phyloP scores from a whole-genome alignment of 306 rosid genomes.

The Dryas alaskensis region DNA sequence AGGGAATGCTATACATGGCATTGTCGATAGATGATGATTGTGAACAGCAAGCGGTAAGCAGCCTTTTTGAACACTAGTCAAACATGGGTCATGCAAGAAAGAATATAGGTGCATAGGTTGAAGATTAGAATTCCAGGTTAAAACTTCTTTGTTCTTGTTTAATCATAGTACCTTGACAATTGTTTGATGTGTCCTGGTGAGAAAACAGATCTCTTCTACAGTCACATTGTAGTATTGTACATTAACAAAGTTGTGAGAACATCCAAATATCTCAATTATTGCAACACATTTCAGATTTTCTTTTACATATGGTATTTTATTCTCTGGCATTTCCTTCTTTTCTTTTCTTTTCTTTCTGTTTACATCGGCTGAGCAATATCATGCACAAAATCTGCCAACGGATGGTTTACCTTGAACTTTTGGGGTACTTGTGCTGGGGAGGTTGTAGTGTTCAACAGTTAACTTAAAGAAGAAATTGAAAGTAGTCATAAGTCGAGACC shows the following conservation, averaged over 20 bases:
- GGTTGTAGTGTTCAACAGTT: too few species aligned
- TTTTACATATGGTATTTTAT: not conserved
- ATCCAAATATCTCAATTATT: slow-evolving; percentile 27
- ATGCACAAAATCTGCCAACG: not conserved
- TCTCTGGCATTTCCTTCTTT: not conserved
- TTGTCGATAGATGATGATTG: not conserved
- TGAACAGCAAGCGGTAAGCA: slow-evolving; percentile 9
- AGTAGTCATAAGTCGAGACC: not conserved
- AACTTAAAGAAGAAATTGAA: not conserved
- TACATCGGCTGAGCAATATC: not conserved
- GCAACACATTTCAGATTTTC: slow-evolving; percentile 6
- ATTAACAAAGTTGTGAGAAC: slow-evolving; percentile 28
- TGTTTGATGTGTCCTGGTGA: not conserved
- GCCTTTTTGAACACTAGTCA: slow-evolving; percentile 9
- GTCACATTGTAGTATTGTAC: slow-evolving; percentile 35
- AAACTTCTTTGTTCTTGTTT: not conserved
- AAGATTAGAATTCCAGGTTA: slow-evolving; percentile 12
- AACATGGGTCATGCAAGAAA: not conserved
- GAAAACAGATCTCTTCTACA: slow-evolving; percentile 11
- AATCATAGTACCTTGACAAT: slow-evolving; percentile 12
- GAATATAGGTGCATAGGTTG: slow-evolving; percentile 1
- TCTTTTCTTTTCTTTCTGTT: not conserved
- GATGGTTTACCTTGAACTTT: not conserved
- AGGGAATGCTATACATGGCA: slow-evolving; percentile 1
- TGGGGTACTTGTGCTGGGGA: too few species aligned